Conservation (phyloP, 2,329 filamentous ascomycete species). For the Sporothrix dimorphospora region DNA sequence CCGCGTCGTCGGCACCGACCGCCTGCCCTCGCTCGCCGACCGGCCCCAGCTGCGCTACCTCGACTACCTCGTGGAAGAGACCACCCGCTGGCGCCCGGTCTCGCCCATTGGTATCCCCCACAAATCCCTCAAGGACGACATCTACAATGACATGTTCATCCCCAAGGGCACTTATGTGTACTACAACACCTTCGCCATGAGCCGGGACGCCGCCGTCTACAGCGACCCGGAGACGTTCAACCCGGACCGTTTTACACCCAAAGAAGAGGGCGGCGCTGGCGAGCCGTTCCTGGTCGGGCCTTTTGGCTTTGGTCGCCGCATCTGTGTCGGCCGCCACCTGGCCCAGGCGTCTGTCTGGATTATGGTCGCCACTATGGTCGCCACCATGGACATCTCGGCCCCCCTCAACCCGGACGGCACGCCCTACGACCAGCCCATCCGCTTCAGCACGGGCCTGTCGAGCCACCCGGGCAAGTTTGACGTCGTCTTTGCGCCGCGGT, state of each 20-base stretch:
- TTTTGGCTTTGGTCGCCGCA: constrained; percentile 57
- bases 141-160: constrained; percentile 60
- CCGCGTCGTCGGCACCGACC: constrained; percentile 46
- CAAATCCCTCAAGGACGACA: constrained; percentile 56
- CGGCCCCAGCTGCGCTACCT: constrained; percentile 49
- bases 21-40: constrained; percentile 53
- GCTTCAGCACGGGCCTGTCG: constrained; percentile 7
- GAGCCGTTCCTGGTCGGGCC: constrained; percentile 52
- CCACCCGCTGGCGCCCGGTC: constrained; percentile 49
- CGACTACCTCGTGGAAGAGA: constrained; percentile 51
- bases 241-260: constrained; percentile 48
- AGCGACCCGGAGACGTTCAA: constrained; percentile 48
- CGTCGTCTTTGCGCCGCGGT: constrained; percentile 3
- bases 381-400: constrained; percentile 45
- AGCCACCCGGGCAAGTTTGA: constrained; percentile 23
- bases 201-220: constrained; percentile 47
- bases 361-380: constrained; percentile 46
- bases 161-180: constrained; percentile 54
- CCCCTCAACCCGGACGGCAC: constrained; percentile 1
- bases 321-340: constrained; percentile 55
- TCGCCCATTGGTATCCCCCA: constrained; percentile 59
- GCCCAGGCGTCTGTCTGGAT: constrained; percentile 51
- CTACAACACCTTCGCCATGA: constrained; percentile 51
- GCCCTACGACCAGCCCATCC: constrained; percentile 18
- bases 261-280: constrained; percentile 36